A percentile compares a stretch with the other conserved stretches of the same genome.
These are phyloP conservation scores for Corymbia calophylla DNA, from an alignment of 441 rosid genomes.

Conservation along the genomic window DNA sequence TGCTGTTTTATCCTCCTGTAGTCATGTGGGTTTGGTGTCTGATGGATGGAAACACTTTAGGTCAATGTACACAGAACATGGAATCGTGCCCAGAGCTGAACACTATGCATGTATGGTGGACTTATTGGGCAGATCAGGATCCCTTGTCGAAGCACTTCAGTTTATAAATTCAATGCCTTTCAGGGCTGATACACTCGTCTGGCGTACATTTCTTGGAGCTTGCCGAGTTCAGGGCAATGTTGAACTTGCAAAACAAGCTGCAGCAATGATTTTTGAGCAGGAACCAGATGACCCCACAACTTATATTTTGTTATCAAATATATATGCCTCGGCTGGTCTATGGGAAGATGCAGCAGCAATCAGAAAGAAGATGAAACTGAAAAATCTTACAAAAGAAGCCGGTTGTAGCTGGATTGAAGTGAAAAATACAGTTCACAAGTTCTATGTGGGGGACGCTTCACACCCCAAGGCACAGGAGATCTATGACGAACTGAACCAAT, in stretches of 20 bases:
- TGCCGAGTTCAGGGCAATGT: neutral
- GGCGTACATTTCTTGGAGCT: neutral
- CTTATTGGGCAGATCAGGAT: neutral
- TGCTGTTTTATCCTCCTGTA: neutral
- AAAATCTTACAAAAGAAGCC: neutral
- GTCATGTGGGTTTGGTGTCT: neutral
- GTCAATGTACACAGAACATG: neutral
- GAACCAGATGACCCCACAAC: neutral
- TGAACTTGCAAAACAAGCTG: neutral
- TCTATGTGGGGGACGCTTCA: neutral
- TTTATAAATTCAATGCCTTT: neutral
- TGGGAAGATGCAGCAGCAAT: neutral
- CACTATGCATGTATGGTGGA: neutral
- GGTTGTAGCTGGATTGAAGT: neutral
- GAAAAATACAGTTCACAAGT: neutral
- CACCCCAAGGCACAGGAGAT: neutral
- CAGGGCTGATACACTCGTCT: neutral
- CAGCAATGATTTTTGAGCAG: neutral
- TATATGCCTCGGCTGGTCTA: neutral
- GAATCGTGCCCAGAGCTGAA: neutral
- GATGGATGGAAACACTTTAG: neutral
- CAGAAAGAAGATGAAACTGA: neutral
- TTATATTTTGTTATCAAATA: neutral
- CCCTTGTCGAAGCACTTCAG: neutral
- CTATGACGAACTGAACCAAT: neutral